Percentiles rank a stretch among this genome's conserved stretches.
phyloP scores from a whole-genome alignment of 2,329 filamentous ascomycete species.

The Blumeria graminis region DNA sequence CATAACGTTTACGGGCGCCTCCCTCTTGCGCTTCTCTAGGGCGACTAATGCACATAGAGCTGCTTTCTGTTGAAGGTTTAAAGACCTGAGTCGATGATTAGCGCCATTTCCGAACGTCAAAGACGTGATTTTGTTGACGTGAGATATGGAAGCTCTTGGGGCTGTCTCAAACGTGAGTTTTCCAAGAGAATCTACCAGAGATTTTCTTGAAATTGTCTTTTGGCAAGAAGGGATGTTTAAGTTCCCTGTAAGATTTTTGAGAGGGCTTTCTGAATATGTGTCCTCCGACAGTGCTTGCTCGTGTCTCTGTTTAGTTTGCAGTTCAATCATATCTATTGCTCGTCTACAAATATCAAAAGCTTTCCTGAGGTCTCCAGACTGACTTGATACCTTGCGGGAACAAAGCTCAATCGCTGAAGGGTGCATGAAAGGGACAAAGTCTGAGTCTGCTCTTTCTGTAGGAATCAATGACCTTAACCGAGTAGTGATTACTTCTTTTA shows the following conservation, averaged over 20 bases:
- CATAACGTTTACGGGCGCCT: slow-evolving; percentile 20
- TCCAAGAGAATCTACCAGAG: slow-evolving; percentile 23
- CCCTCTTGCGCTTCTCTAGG: slow-evolving; percentile 51
- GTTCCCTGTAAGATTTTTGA: slow-evolving; percentile 60
- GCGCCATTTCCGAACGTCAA: slow-evolving; percentile 79
- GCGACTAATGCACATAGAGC: slow-evolving; percentile 73
- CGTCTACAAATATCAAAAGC: slow-evolving; percentile 85
- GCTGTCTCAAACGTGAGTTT: slow-evolving; percentile 52
- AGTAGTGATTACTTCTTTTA: slow-evolving; percentile 64
- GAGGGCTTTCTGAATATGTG: slow-evolving; percentile 35
- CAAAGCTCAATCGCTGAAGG: slow-evolving; percentile 85
- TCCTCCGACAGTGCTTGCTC: slow-evolving; percentile 34
- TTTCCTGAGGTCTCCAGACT: slow-evolving; percentile 83
- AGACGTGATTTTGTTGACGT: slow-evolving; percentile 78
- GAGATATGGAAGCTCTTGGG: slow-evolving; percentile 67
- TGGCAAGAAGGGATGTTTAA: slow-evolving; percentile 33
- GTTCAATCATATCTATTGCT: slow-evolving; percentile 71
- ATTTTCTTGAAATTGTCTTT: slow-evolving; percentile 16
- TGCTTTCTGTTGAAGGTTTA: slow-evolving; percentile 93
- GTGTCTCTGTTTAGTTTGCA: slow-evolving; percentile 54
- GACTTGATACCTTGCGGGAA: slow-evolving; percentile 79
- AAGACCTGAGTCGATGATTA: slow-evolving; percentile 54
- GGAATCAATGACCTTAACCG: slow-evolving; percentile 57
- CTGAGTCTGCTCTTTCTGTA: slow-evolving; percentile 23
- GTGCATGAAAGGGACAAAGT: slow-evolving; percentile 68